Percentiles rank a stretch among this genome's conserved stretches.
phyloP scores from a whole-genome alignment of 2,329 filamentous ascomycete genomes.

The Thelonectria olida region DNA sequence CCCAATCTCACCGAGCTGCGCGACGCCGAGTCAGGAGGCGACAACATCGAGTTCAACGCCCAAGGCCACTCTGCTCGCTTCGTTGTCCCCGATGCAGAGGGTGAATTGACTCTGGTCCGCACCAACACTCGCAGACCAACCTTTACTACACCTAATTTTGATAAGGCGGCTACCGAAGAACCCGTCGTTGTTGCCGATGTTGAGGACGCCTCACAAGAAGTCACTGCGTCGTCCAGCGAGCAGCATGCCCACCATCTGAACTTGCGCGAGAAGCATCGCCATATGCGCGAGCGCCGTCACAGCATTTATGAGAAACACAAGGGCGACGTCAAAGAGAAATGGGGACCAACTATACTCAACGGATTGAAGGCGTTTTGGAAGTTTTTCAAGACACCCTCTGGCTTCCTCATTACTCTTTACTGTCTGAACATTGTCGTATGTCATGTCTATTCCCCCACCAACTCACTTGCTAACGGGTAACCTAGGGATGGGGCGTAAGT shows the following conservation, averaged over 20 bases:
- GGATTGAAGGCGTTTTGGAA: conserved; percentile 42
- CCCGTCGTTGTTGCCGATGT: not conserved
- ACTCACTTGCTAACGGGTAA: not conserved
- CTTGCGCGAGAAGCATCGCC: conserved; percentile 18
- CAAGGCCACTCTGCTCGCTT: conserved; percentile 42
- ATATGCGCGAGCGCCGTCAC: conserved; percentile 28
- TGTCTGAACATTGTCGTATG: conserved; percentile 42
- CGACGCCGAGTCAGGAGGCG: conserved; percentile 37
- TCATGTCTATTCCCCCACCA: not conserved
- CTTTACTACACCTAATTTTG: conserved; percentile 15
- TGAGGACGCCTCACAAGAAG: not conserved
- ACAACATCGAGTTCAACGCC: conserved; percentile 41
- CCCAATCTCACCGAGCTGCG: conserved; percentile 42
- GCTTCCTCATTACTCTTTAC: conserved; percentile 43
- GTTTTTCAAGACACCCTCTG: conserved; percentile 40
- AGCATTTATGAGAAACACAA: conserved; percentile 33
- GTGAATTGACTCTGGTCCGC: conserved; percentile 35
- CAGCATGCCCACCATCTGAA: conserved; percentile 10
- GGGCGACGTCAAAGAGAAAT: conserved; percentile 33
- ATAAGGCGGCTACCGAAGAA: not conserved
- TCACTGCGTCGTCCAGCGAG: not conserved
- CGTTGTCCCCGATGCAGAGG: conserved; percentile 34
- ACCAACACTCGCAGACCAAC: conserved; percentile 11
- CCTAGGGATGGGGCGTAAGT: conserved; percentile 39
- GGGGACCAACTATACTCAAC: conserved; percentile 36